phyloP scores from a whole-genome alignment of 768 basidiomycete species.

The Leucocoprinus leucothites region DNA sequence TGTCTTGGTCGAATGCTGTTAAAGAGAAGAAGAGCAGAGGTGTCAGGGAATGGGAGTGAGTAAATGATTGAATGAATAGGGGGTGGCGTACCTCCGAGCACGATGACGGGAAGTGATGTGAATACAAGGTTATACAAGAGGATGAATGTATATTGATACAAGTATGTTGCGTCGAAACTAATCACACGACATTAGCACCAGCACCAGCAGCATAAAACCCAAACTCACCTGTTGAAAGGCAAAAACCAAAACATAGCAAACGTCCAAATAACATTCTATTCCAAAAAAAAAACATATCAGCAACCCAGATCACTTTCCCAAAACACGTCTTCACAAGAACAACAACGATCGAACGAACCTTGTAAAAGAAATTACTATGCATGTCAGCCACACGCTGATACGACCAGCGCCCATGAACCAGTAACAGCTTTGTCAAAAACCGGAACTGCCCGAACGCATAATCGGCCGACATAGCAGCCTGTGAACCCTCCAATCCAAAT shows the following conservation, averaged over 20 bases:
- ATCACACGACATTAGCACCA: background rate
- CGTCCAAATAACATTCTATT: constrained; percentile 88
- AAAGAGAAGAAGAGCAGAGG: constrained; percentile 8
- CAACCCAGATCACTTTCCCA: no score
- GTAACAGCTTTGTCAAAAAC: constrained; percentile 84
- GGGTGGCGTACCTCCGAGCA: constrained; percentile 69
- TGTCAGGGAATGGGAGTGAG: background rate
- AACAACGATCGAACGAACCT: constrained; percentile 68
- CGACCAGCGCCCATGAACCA: constrained; percentile 96
- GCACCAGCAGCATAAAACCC: background rate
- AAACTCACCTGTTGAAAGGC: constrained; percentile 75
- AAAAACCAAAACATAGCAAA: constrained; percentile 93
- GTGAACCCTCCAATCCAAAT: constrained; percentile 92
- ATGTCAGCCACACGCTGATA: constrained; percentile 96
- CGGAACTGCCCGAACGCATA: constrained; percentile 98
- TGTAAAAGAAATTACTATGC: constrained; percentile 99
- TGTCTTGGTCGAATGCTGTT: constrained; percentile 91
- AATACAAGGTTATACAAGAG: constrained; percentile 89
- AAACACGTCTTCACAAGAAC: no score
- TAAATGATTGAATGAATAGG: background rate
- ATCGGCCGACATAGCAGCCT: constrained; percentile 98
- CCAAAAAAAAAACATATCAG: background rate
- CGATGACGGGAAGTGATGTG: constrained; percentile 89
- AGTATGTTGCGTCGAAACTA: constrained; percentile 91
- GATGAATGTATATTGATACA: constrained; percentile 94